A percentile compares a stretch with the other conserved stretches of the same genome.
phyloP scores from a whole-genome alignment of 2,329 filamentous ascomycete genomes.

The Nemania bipapillata region DNA sequence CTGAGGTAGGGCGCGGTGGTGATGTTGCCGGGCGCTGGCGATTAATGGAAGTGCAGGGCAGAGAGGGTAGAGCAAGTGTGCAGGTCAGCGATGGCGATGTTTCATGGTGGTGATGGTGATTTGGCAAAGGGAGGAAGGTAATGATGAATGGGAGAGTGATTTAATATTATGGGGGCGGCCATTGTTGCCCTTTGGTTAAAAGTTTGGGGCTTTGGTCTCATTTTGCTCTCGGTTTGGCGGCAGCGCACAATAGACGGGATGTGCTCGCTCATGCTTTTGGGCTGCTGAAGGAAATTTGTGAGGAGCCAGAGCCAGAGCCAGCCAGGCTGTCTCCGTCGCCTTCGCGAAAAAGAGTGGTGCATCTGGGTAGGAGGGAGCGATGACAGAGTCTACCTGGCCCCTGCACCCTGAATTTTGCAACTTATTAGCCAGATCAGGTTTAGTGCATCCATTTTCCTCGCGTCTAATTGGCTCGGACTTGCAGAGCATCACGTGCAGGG shows the following conservation, averaged over 20 bases:
- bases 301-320: conserved; percentile 44
- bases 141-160: conserved; percentile 45
- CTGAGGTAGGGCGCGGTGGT: conserved; percentile 26
- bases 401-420: conserved; percentile 30
- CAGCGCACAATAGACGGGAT: conserved; percentile 48
- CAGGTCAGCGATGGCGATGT: conserved; percentile 35
- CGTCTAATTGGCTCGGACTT: conserved; percentile 29
- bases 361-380: conserved; percentile 35
- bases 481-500: conserved; percentile 25
- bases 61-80: conserved; percentile 24
- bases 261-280: conserved; percentile 47
- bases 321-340: conserved; percentile 44
- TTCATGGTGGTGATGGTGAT: conserved; percentile 36
- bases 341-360: conserved; percentile 45
- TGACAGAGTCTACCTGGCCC: conserved; percentile 38
- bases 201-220: conserved; percentile 54
- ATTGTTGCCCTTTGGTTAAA: conserved; percentile 50
- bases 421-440: conserved; percentile 24
- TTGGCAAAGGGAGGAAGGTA: conserved; percentile 38
- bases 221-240: conserved; percentile 50
- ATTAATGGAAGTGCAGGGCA: conserved; percentile 38
- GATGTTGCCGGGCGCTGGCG: conserved; percentile 36
- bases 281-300: conserved; percentile 46
- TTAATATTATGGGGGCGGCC: conserved; percentile 54
- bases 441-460: not conserved